These are phyloP conservation scores for Rhynchosporium secalis DNA, from an alignment of 2,329 filamentous ascomycete species.

Conservation along the genomic window DNA sequence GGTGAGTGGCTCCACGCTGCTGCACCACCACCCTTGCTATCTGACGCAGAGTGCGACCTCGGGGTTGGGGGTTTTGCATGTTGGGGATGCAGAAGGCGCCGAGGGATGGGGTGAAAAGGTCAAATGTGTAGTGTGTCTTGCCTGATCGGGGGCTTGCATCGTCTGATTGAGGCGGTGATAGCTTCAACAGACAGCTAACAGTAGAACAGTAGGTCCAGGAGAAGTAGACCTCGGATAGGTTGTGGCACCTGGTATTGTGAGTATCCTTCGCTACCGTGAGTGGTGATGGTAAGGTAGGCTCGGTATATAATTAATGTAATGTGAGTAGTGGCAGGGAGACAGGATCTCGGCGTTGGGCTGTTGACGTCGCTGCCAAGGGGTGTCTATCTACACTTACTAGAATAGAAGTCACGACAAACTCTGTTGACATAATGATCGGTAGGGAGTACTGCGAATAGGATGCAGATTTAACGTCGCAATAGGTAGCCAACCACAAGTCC, in stretches of 20 bases:
- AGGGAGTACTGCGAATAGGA: too few species aligned
- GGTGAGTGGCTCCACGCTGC: constrained; percentile 19
- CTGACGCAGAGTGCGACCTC: constrained; percentile 25
- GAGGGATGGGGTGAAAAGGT: not conserved
- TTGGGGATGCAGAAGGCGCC: constrained; percentile 7
- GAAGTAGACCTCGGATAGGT: not conserved
- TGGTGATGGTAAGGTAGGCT: not conserved
- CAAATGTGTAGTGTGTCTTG: constrained; percentile 1
- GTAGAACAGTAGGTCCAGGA: not conserved
- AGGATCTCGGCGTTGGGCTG: not conserved
- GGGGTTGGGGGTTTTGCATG: constrained; percentile 8
- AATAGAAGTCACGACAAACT: not conserved
- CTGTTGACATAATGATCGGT: not conserved
- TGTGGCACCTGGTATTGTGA: not conserved
- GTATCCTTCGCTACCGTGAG: not conserved
- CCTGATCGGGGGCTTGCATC: constrained; percentile 5
- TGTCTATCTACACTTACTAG: not conserved
- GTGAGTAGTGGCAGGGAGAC: not conserved
- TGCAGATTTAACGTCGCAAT: too few species aligned
- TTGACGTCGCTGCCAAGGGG: not conserved
- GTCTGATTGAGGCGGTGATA: constrained; percentile 6
- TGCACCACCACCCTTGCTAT: constrained; percentile 17
- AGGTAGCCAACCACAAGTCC: too few species aligned
- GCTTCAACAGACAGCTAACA: not conserved
- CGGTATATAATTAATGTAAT: too few species aligned